Evolutionary conservation across 805 yeast species (phyloP), one percentile per base, ranked within the genome.

Genomic region (Candida morakotiae): DNA sequence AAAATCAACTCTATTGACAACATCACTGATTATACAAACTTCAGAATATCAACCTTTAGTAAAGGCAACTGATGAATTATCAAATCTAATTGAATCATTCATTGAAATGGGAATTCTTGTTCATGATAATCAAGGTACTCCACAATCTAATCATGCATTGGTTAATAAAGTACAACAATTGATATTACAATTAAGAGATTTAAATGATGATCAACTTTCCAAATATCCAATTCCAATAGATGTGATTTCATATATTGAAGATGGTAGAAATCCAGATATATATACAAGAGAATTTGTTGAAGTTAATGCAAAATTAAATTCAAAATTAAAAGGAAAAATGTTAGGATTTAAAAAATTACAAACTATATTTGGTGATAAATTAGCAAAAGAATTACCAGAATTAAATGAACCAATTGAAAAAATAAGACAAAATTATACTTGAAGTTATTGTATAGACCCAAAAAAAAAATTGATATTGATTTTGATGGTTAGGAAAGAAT

Each of bases 221-320:
- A 60, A 69, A 40, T 59, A 56, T 28, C 67, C 80, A 1, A 71
- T 85, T 3, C 96, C 96, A 1, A 58, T 83, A 26, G 96, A 89
- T 52, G 89, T 89, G n/a, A 67, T 88, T 10, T 81, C 83, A 44
- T 93, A 93, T 53, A 87, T 93, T 26, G 98, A 93, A 54, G 95
- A 87, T 52, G 98, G 98, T 2, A 71, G 98, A 48, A 93, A 93
- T 55, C 98, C 98, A 0, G 98, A 93, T 55, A 88, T 93, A 27
- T 93, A 93, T 60, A 88, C 98, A 1, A 75, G 98, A 56, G 98
- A 93, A 62, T 93, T 93, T 62, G 87, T 91, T 11, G 98, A 93
- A 56, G 86, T 91, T 24, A 83, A 93, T n/a, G 81, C 88, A 27
- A 81, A 87, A 49, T 80, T 88, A 31, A 93, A 93, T 53, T 96